Percentiles rank a stretch among this genome's conserved stretches.
Conservation (phyloP, 495 filamentous ascomycete species). For the Parathielavia appendiculata region DNA sequence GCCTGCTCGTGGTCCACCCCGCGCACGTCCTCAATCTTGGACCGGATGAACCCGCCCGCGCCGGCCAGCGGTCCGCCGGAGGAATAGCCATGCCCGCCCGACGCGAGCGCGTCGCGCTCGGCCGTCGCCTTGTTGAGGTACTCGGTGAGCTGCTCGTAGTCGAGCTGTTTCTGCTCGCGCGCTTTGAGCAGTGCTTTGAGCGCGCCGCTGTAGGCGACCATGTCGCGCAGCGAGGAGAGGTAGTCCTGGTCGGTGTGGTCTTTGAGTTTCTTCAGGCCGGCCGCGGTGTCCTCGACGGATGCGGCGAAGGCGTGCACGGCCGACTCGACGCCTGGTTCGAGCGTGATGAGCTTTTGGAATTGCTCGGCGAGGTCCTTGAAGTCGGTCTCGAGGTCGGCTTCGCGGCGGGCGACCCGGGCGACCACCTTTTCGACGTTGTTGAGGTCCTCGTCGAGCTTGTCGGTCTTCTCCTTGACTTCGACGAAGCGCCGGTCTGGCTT, state of each 20-base stretch:
- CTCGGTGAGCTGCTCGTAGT: conserved; percentile 92
- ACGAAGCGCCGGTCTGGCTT: conserved; percentile 93
- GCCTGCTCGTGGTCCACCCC: conserved; percentile 94
- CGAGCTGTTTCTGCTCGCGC: conserved; percentile 94
- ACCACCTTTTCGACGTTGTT: conserved; percentile 90
- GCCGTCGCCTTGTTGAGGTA: conserved; percentile 84
- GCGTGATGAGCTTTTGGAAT: conserved; percentile 81
- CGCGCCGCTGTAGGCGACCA: conserved; percentile 83
- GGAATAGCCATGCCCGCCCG: conserved; percentile 39
- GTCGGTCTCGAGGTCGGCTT: conserved; percentile 83
- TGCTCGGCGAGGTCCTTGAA: conserved; percentile 85
- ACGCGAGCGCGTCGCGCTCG: conserved; percentile 79
- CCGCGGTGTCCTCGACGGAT: conserved; percentile 74
- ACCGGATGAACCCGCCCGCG: conserved; percentile 83
- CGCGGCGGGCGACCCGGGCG: conserved; percentile 78
- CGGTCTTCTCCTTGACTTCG: conserved; percentile 85
- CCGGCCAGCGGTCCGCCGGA: conserved; percentile 44
- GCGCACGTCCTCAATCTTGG: conserved; percentile 93
- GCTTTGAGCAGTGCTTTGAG: conserved; percentile 85
- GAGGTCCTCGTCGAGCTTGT: conserved; percentile 94
- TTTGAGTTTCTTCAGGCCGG: conserved; percentile 67
- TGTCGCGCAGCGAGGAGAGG: conserved; percentile 81
- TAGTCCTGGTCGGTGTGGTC: conserved; percentile 97
- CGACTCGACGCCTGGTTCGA: conserved; percentile 84
- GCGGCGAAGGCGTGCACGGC: conserved; percentile 78